Evolutionary conservation across 257 asterid genomes (phyloP), one percentile per base, ranked within the genome.

Genomic region (Solanum appendiculatum): DNA sequence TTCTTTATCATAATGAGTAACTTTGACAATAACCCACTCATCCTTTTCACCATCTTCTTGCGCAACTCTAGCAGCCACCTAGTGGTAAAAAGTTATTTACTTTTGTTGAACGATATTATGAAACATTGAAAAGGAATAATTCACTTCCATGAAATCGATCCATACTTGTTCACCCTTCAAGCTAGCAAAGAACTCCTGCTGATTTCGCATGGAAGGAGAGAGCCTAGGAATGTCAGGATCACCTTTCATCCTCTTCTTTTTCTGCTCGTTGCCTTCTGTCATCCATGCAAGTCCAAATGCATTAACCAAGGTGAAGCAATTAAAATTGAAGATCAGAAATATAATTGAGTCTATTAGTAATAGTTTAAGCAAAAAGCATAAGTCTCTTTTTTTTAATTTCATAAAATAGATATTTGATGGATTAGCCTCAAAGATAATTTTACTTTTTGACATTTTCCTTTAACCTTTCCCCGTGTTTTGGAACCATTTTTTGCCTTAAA

Each of bases 1-100:
- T 88, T 96, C 99, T 92, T 94, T 94, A 92, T 97, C 99, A 90
- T 95, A 95, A 88, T 97, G 98, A 86, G 92, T 94, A 82, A 97
- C 99, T 94, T 96, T 97, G 87, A 96, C 99, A 86, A 97, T 96
- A 86, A 97, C 90, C 99, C 99, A 97, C 89, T 96, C 99, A 86
- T 97, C 98, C 88, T 97, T 97, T 77, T 93, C 98, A 34, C 95
- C 93, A 86, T 94, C 98, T 87, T 94, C 99, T 91, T 92, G 97
- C 75, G 91, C 91, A 87, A 97, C 96, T 93, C 95, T 95, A 83
- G 99, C 99, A 72, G 99, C 99, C 81, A 97, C 99, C 99, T 96
- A 90, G 85, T 84, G 25, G 8, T 85, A 69, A 48, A 80, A 46
- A 48, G 42, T n/a, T 60, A 60, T 60, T 60, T 60, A 60, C 31